These are phyloP conservation scores for Neonothopanus nambi DNA, from an alignment of 1,284 basidiomycete species.

Conservation along the genomic window DNA sequence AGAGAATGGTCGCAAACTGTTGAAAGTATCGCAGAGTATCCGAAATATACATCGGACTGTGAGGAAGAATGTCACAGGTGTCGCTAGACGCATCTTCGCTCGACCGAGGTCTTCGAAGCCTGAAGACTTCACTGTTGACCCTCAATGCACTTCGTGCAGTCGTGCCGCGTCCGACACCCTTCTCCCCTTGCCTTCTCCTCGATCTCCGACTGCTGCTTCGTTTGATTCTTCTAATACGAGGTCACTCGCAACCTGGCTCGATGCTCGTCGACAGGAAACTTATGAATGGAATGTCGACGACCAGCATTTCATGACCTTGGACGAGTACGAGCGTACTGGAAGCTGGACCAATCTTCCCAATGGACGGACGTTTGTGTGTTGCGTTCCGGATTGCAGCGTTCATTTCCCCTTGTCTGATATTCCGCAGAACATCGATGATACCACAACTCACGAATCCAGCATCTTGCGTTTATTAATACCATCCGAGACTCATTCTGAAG, in stretches of 20 bases:
- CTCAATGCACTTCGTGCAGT: not conserved
- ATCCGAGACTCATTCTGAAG: not conserved
- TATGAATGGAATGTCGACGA: conserved; percentile 22
- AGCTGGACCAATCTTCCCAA: conserved; percentile 45
- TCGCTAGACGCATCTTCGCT: conserved; percentile 8
- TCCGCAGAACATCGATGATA: not conserved
- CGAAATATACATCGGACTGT: conserved; percentile 29
- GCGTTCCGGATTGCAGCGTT: conserved; percentile 13
- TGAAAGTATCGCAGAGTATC: conserved; percentile 26
- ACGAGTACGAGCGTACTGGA: conserved; percentile 46
- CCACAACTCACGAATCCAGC: conserved; percentile 1
- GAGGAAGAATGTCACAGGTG: conserved; percentile 21
- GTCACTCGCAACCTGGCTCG: conserved; percentile 41
- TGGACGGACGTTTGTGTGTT: conserved; percentile 9
- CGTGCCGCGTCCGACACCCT: not conserved
- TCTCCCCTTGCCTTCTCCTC: conserved; percentile 2
- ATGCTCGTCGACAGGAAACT: conserved; percentile 27
- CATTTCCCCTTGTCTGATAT: conserved; percentile 8
- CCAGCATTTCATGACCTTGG: conserved; percentile 36
- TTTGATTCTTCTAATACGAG: conserved; percentile 34
- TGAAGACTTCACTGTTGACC: not conserved
- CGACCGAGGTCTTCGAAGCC: not conserved
- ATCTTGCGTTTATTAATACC: conserved; percentile 1
- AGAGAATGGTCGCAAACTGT: conserved; percentile 18
- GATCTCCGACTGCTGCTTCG: conserved; percentile 19